Conservation (phyloP, 768 basidiomycete species). For the Boletus patriciae region DNA sequence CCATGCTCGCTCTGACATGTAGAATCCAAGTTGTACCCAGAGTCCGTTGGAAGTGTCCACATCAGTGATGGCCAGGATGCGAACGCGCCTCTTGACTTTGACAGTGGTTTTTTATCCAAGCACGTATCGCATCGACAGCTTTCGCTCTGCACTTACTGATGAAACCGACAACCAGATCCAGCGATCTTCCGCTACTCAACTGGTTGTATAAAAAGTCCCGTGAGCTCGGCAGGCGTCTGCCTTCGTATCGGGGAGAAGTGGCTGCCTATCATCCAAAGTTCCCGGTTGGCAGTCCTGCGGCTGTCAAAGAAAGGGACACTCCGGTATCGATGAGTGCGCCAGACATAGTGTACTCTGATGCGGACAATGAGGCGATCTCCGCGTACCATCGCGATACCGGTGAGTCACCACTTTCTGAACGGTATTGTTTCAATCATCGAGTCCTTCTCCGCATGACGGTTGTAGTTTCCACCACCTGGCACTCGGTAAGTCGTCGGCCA, state of each 20-base stretch:
- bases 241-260: conserved; percentile 18
- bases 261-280: conserved; percentile 25
- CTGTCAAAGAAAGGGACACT: conserved; percentile 4
- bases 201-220: conserved; percentile 51
- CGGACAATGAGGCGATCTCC: neutral
- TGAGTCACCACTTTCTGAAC: neutral
- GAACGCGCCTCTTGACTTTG: conserved; percentile 44
- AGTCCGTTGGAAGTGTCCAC: conserved; percentile 48
- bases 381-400: neutral
- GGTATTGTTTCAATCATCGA: neutral
- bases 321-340: neutral
- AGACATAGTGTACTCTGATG: neutral
- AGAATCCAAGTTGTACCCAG: conserved; percentile 41
- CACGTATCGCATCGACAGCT: conserved; percentile 12
- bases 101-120: conserved; percentile 46
- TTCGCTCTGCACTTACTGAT: neutral
- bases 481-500: neutral
- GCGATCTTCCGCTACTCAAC: conserved; percentile 46
- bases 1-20: neutral
- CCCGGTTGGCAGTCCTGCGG: conserved; percentile 24
- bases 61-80: conserved; percentile 43
- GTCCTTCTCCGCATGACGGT: neutral
- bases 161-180: neutral
- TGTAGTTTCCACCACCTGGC: neutral
- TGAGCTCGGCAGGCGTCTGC: conserved; percentile 57